phyloP scores from a whole-genome alignment of 2,329 filamentous ascomycete species.

The Fusarium equiseti region DNA sequence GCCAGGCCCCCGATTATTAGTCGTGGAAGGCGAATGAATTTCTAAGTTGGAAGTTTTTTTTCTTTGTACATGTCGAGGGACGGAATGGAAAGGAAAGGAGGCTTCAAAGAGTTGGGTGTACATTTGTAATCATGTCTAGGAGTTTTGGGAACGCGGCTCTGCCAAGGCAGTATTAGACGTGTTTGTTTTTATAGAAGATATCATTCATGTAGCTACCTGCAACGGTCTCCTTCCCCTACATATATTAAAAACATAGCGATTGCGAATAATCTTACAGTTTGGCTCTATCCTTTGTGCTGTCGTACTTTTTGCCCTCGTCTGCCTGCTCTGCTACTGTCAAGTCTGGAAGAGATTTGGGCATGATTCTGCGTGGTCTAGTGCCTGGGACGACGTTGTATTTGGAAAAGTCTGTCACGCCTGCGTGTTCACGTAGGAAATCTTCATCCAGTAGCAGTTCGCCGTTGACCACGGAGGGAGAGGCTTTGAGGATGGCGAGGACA shows the following conservation, averaged over 20 bases:
- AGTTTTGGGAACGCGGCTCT: conserved; percentile 38
- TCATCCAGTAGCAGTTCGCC: conserved; percentile 81
- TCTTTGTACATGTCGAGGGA: conserved; percentile 25
- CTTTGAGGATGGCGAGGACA: conserved; percentile 76
- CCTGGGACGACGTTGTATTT: conserved; percentile 78
- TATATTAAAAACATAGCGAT: conserved; percentile 25
- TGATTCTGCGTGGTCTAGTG: conserved; percentile 76
- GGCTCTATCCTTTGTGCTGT: conserved; percentile 66
- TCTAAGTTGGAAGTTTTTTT: not conserved
- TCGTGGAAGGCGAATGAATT: not conserved
- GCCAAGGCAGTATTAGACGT: conserved; percentile 41
- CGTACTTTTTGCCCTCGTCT: conserved; percentile 79
- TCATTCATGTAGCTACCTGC: conserved; percentile 34
- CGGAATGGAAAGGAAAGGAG: conserved; percentile 9
- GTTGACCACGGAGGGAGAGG: conserved; percentile 72
- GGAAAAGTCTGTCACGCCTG: conserved; percentile 76
- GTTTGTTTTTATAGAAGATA: conserved; percentile 41
- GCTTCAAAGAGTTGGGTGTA: conserved; percentile 38
- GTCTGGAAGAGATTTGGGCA: conserved; percentile 78
- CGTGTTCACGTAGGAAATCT: conserved; percentile 77
- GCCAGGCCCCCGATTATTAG: conserved; percentile 53
- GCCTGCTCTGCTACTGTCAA: conserved; percentile 81
- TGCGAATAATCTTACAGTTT: conserved; percentile 53
- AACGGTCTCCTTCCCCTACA: conserved; percentile 21
- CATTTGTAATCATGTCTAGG: conserved; percentile 38